Base-by-base conservation (phyloP, 345 rosid genomes). In the Aquilaria sinensis region DNA sequence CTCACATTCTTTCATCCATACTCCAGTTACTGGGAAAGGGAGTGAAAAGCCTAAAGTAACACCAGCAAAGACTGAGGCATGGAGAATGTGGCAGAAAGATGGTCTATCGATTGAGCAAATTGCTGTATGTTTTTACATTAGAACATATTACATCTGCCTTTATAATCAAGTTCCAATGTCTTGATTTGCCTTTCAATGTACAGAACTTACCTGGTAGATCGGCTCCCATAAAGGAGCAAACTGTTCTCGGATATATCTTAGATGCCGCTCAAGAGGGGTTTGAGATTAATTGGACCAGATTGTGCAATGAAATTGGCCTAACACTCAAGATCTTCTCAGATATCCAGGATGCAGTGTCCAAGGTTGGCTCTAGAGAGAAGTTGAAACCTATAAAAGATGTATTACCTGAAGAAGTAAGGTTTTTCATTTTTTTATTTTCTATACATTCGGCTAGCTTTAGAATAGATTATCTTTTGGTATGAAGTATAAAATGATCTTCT, bases 31-130 rank as follows among this genome's bases (percentile, higher is more conserved):
- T 57, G 56, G 51, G 2, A 37, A 37, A 49, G 31, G 67, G 58
- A 69, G 51, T 62, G 46, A 49, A 43, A 62, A 55, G 53, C 55
- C 61, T 56, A 80, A 69, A 51, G 15, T 80, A 60, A 8, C 73
- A 11, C 69, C 79, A 4, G 81, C 81, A 1, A 80, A 80, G 67
- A 61, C 37, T 45, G 81, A 77, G 62, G 81, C 84, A 51, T 80
- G 84, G 84, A 77, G 64, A 57, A 64, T 71, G 77, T 80, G 84
- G 84, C 67, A 64, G 55, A 75, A 72, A 66, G 71, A 74, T 47
- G 77, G 81, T 58, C 69, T 71, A 14, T 62, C 84, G 43, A 47
- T 80, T 53, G 67, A 71, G 43, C 57, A 52, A 56, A 64, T 80
- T 58, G 79, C 81, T 23, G 84, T 80, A 77, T 58, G 75, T 72